These are phyloP conservation scores for Tetracladium maxilliforme DNA, from an alignment of 2,329 filamentous ascomycete species.

Conservation along the genomic window DNA sequence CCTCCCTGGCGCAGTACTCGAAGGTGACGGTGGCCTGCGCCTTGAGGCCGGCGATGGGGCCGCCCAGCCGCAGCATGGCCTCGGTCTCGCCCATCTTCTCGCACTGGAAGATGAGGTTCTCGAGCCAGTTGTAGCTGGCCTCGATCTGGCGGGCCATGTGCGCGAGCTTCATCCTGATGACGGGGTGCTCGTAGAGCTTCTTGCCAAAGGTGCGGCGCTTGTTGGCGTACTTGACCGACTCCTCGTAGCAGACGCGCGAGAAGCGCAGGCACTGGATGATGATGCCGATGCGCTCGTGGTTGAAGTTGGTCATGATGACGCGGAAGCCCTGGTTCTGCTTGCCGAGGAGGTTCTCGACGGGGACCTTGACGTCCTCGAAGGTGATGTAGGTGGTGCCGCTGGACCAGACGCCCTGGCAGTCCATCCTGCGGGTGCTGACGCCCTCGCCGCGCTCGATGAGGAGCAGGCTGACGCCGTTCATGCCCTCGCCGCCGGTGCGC, in stretches of 20 bases:
- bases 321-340: conserved; percentile 98
- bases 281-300: conserved; percentile 97
- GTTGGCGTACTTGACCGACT: conserved; percentile 90
- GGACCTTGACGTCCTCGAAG: conserved; percentile 98
- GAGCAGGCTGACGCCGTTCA: conserved; percentile 83
- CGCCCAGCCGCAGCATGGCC: conserved; percentile 90
- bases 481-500: conserved; percentile 69
- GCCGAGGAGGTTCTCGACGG: conserved; percentile 95
- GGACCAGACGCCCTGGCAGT: conserved; percentile 95
- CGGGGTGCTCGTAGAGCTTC: conserved; percentile 89
- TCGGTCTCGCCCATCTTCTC: conserved; percentile 86
- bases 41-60: conserved; percentile 86
- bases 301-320: conserved; percentile 99
- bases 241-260: conserved; percentile 91
- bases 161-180: conserved; percentile 93
- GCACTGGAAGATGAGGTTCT: conserved; percentile 89
- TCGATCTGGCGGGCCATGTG: conserved; percentile 98
- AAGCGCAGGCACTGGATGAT: conserved; percentile 96
- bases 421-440: conserved; percentile 88
- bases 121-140: conserved; percentile 91
- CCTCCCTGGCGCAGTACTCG: conserved; percentile 94
- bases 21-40: conserved; percentile 89
- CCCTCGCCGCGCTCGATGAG: conserved; percentile 85
- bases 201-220: conserved; percentile 96
- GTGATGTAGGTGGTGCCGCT: conserved; percentile 94